Conservation (phyloP, 2,329 filamentous ascomycete genomes). For the Pseudogymnoascus verrucosus region DNA sequence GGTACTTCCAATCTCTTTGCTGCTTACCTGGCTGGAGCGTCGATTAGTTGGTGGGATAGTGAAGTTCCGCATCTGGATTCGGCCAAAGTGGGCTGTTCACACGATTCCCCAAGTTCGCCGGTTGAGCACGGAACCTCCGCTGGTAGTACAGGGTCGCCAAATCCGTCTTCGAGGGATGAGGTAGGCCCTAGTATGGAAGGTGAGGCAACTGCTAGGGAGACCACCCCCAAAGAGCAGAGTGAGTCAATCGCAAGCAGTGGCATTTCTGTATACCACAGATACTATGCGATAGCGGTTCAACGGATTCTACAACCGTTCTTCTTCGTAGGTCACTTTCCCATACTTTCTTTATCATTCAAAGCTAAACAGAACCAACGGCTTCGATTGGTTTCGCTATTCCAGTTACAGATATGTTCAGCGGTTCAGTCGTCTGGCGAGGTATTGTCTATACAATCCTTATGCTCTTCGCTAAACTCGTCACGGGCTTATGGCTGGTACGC, state of each 20-base stretch:
- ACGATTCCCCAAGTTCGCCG: not conserved
- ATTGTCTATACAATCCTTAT: constrained; percentile 66
- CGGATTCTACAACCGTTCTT: constrained; percentile 62
- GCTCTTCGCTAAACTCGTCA: constrained; percentile 56
- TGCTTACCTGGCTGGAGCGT: constrained; percentile 53
- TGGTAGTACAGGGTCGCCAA: not conserved
- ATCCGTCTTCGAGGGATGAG: not conserved
- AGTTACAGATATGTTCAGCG: constrained; percentile 59
- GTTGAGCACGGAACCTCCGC: not conserved
- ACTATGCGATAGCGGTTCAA: constrained; percentile 34
- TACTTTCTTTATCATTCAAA: not conserved
- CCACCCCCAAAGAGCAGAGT: not conserved
- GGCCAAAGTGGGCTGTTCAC: not conserved
- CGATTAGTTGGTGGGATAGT: constrained; percentile 48
- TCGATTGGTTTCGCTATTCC: constrained; percentile 73
- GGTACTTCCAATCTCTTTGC: constrained; percentile 56
- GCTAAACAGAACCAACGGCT: constrained; percentile 28
- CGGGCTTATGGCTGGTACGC: constrained; percentile 37
- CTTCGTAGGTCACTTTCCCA: constrained; percentile 40
- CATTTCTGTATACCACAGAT: constrained; percentile 29
- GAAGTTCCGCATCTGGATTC: constrained; percentile 9
- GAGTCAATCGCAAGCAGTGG: constrained; percentile 12
- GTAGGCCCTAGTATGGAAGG: not conserved
- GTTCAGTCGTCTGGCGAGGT: constrained; percentile 60
- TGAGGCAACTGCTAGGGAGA: not conserved